Base-by-base conservation (phyloP, 768 basidiomycete genomes). In the Fomitopsis pulvina region DNA sequence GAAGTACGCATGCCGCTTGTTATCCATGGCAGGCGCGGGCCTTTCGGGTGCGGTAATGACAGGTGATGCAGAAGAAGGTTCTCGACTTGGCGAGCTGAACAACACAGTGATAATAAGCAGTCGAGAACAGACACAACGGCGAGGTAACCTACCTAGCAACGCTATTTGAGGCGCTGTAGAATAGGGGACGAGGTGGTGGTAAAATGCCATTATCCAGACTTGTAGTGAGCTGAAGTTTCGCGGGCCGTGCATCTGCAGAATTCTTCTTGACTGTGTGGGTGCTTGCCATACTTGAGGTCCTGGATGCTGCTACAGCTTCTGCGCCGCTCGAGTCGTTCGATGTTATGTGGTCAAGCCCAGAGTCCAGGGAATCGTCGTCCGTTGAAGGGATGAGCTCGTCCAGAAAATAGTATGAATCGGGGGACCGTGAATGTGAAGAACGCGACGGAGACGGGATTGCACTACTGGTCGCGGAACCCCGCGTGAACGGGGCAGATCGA, bases 1-100 rank as follows among this genome's bases (percentile, higher is more conserved):
- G 69, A 99, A 99, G 67, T 99, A 98, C 1, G 91, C 88, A 60
- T 92, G 87, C 21, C 89, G 81, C 60, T 94, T 90, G 3, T 79
- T 76, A 37, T 91, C 82, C 66, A 87, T 80, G 3, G 81, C 74
- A 18, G 80, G 78, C 2, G 76, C 70, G 1, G 73, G 66, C 38
- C 69, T 72, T 37, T 69, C 70, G 26, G 76, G 75, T 7, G 77
- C 73, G 25, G 69, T 62, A 60, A 61, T 25, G 53, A 67, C 47
- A 50, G 66, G 59, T 21, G 62, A 60, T 46, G 63, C 64, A 16
- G 48, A 21, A 16, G 49, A n/a, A 26, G 37, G 51, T 41, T 28
- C 45, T n/a, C 44, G 55, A 3, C 43, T 47, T 22, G 48, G 57
- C 20, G 50, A 60, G 49, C 51, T 61, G 50, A 49, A 53, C n/a